phyloP scores from a whole-genome alignment of 768 basidiomycete genomes.

The Leccinum arenicola region DNA sequence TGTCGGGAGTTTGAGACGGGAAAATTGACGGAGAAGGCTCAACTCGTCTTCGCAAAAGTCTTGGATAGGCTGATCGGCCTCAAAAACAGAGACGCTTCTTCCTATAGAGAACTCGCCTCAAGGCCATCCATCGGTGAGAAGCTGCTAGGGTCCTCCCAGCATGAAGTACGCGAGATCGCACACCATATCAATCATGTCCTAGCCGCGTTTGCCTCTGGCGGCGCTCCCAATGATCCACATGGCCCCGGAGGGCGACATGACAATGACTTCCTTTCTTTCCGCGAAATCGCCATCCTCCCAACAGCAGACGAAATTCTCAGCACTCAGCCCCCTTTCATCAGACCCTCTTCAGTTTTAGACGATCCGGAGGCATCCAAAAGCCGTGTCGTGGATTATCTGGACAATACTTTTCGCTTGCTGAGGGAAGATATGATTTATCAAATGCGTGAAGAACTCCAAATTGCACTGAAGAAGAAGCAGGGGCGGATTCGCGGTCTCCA shows the following conservation, averaged over 20 bases:
- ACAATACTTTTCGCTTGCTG: constrained; percentile 64
- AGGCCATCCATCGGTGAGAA: constrained; percentile 27
- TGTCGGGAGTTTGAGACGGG: constrained; percentile 32
- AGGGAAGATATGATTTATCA: constrained; percentile 65
- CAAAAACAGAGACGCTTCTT: constrained; percentile 30
- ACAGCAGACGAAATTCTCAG: constrained; percentile 59
- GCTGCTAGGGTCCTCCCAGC: constrained; percentile 26
- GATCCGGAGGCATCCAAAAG: constrained; percentile 38
- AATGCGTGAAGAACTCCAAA: constrained; percentile 55
- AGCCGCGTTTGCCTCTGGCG: constrained; percentile 25
- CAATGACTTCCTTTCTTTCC: constrained; percentile 63
- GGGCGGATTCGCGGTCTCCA: constrained; percentile 39
- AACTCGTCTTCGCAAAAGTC: constrained; percentile 46
- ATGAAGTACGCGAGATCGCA: constrained; percentile 31
- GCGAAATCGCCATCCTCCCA: constrained; percentile 59
- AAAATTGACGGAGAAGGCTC: constrained; percentile 33
- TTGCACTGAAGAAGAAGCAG: constrained; percentile 40
- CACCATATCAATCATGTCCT: constrained; percentile 44
- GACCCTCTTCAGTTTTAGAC: constrained; percentile 43
- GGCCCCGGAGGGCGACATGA: constrained; percentile 68
- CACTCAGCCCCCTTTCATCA: constrained; percentile 48
- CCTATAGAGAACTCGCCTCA: constrained; percentile 40
- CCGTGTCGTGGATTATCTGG: constrained; percentile 50
- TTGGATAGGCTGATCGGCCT: constrained; percentile 46
- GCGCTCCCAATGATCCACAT: constrained; percentile 13